Percentiles rank a stretch among this genome's conserved stretches.
Evolutionary conservation across 2,329 filamentous ascomycete species (phyloP).

Genomic region (Ascochyta pisi): DNA sequence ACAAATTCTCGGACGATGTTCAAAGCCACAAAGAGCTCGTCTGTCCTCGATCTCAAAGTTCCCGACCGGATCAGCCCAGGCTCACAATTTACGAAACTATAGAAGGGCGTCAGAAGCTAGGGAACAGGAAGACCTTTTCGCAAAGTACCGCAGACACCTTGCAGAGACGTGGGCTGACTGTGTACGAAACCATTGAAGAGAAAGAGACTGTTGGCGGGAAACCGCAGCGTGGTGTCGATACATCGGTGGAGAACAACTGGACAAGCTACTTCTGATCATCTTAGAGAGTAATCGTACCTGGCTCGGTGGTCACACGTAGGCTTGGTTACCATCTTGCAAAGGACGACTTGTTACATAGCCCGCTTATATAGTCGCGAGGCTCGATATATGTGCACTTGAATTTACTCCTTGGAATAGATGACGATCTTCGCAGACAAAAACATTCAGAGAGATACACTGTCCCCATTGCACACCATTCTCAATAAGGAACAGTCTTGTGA

Average conservation of each 20-base stretch:
- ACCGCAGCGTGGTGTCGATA: conserved; percentile 1
- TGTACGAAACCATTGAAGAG: conserved; percentile 13
- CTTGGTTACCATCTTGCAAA: too few relatives aligned
- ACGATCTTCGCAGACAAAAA: too few relatives aligned
- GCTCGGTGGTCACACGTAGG: too few relatives aligned
- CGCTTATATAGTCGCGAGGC: too few relatives aligned
- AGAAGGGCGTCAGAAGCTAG: conserved; percentile 3
- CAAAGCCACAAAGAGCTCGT: neutral
- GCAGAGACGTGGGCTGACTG: neutral
- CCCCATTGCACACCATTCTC: too few relatives aligned
- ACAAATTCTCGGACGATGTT: neutral
- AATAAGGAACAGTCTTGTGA: too few relatives aligned
- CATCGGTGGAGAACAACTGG: neutral
- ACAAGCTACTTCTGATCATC: neutral
- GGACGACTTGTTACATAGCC: too few relatives aligned
- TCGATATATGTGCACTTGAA: too few relatives aligned
- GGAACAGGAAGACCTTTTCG: neutral
- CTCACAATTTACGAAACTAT: conserved; percentile 11
- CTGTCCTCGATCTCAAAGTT: conserved; percentile 7
- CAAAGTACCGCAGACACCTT: neutral
- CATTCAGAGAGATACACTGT: too few relatives aligned
- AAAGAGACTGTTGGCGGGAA: conserved; percentile 1
- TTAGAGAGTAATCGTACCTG: too few relatives aligned
- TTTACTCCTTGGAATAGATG: neutral
- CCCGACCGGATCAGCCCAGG: conserved; percentile 6